phyloP scores from a whole-genome alignment of 2,329 filamentous ascomycete genomes.

The Xylaria sp. region DNA sequence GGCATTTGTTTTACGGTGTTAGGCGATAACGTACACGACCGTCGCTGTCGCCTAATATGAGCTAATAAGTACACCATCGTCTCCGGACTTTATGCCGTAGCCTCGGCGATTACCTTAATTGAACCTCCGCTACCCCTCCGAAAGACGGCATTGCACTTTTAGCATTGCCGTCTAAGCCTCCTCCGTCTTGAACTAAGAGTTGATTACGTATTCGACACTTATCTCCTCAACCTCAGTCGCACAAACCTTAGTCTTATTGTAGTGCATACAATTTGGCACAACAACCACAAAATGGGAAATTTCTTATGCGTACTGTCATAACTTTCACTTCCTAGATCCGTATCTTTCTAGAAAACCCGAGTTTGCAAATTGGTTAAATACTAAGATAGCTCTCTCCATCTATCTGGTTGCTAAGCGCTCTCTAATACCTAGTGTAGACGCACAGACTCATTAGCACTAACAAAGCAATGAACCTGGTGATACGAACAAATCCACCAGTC shows the following conservation, averaged over 20 bases:
- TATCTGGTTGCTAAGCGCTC: too few relatives aligned
- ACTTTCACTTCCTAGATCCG: too few relatives aligned
- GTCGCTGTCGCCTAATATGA: not conserved
- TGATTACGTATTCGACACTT: not conserved
- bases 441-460: too few relatives aligned
- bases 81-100: slow-evolving; percentile 18
- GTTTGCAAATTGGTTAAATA: too few relatives aligned
- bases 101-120: slow-evolving; percentile 31
- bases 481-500: too few relatives aligned
- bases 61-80: not conserved
- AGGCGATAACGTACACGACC: not conserved
- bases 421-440: too few relatives aligned
- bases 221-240: not conserved
- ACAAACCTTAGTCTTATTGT: not conserved
- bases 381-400: too few relatives aligned
- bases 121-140: slow-evolving; percentile 24
- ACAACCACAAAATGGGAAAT: not conserved
- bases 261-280: not conserved
- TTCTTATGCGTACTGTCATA: not conserved
- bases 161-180: slow-evolving; percentile 21
- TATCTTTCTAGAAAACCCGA: too few relatives aligned
- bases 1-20: slow-evolving; percentile 21
- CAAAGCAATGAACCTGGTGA: too few relatives aligned
- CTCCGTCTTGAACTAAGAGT: too few relatives aligned
- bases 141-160: slow-evolving; percentile 21